Percentiles rank a stretch among this genome's conserved stretches.
Evolutionary conservation across 129 eudicot species (phyloP).

Genomic region (sunflower (Helianthus annuus)): HanXRQr2.0-SUNRISE NC_035441.2:139183335-139183834

Average conservation of each 20-base stretch:
- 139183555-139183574: constrained; percentile 61
- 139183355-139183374: constrained; percentile 64
- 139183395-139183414: constrained; percentile 14
- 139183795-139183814: constrained; percentile 26
- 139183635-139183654: constrained; percentile 54
- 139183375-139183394: not conserved
- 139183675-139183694: constrained; percentile 7
- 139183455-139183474: constrained; percentile 2
- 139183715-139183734: constrained; percentile 84
- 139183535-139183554: constrained; percentile 82
- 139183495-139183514: constrained; percentile 94
- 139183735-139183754: constrained; percentile 92
- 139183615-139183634: constrained; percentile 96
- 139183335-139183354: constrained; percentile 95
- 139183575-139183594: constrained; percentile 62
- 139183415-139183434: constrained; percentile 8
- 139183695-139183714: constrained; percentile 17
- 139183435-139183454: not conserved
- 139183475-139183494: constrained; percentile 50
- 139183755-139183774: constrained; percentile 78
- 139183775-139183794: constrained; percentile 94
- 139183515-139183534: constrained; percentile 89
- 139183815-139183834: not conserved
- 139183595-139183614: constrained; percentile 91
- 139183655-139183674: constrained; percentile 6